Base-by-base conservation (phyloP, 352 stramenopile genomes). In the Albugo candida region DNA sequence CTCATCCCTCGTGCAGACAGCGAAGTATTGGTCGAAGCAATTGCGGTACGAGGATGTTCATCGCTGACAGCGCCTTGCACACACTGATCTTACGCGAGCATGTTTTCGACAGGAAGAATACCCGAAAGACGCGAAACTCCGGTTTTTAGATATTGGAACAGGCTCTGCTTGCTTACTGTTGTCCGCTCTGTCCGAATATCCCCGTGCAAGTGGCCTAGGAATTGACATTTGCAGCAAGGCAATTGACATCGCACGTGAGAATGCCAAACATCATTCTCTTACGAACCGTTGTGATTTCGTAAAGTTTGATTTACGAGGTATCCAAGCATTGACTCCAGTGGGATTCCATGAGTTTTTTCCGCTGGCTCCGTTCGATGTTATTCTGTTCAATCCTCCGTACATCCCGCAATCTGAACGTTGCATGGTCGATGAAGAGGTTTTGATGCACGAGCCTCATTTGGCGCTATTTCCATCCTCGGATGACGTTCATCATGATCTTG, bases 1-100 rank as follows among this genome's bases (percentile, higher is more conserved):
- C 65, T 89, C 31, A 86, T 89, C 47, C 76, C 76, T 31, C 71
- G 76, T n/a, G 78, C 62, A 34, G 76, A 89, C 47, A 86, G 71
- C 42, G 76, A 89, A 60, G 60, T 82, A 17, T 65, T 89, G 5
- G 71, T 89, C 49, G 73, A 89, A 20, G 72, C 69, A 34, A 55
- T 86, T 5, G 41, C 62, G 51, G 72, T 84, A 49, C 41, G 64
- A 24, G 42, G 43, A 16, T 6, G 19, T 16, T 19, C 36, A 20
- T 38, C 11, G 21, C 34, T 36, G 47, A 16, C 8, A 38, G 13
- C 18, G 13, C 13, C 16, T 19, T 38, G 2, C 18, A 36, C 13
- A 18, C 47, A 36, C 34, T 47, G 11, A 13, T 37, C 13, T n/a
- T 14, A 43, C 18, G 35, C 48, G 36, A 21, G 3, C 43, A 18